phyloP scores from a whole-genome alignment of 2,329 filamentous ascomycete genomes.

The Boeremia exigua region DNA sequence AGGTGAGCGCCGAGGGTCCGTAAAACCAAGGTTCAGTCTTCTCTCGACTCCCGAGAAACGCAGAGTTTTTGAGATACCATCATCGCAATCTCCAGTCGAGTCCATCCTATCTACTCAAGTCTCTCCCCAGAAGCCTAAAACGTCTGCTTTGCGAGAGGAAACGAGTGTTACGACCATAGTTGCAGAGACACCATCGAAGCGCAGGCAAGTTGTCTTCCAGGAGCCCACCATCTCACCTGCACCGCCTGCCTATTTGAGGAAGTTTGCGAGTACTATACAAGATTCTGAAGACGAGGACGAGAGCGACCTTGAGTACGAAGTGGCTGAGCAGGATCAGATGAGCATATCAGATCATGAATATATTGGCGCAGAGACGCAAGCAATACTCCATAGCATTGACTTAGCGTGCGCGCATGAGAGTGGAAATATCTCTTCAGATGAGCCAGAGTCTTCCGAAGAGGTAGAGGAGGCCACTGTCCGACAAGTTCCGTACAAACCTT shows the following conservation, averaged over 20 bases:
- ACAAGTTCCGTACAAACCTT: constrained; percentile 8
- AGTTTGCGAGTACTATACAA: constrained; percentile 38
- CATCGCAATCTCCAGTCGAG: constrained; percentile 45
- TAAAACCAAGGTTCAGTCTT: constrained; percentile 34
- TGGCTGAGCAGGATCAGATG: neutral
- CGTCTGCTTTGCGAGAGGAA: constrained; percentile 24
- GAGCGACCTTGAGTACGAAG: constrained; percentile 30
- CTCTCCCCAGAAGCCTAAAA: constrained; percentile 25
- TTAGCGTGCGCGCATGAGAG: constrained; percentile 28
- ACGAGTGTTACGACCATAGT: constrained; percentile 12
- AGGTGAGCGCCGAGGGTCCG: neutral
- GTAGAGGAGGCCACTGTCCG: neutral
- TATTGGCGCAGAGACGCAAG: constrained; percentile 3
- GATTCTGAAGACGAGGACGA: constrained; percentile 45
- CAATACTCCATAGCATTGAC: constrained; percentile 38
- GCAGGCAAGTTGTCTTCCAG: constrained; percentile 39
- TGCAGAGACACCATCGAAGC: constrained; percentile 38
- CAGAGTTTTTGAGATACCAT: constrained; percentile 39
- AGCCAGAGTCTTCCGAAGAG: constrained; percentile 20
- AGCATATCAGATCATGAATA: neutral
- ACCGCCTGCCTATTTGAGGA: constrained; percentile 26
- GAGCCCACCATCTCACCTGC: constrained; percentile 16
- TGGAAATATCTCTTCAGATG: neutral
- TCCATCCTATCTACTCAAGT: constrained; percentile 37
- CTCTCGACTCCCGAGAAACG: constrained; percentile 44